A percentile compares a stretch with the other conserved stretches of the same genome.
Evolutionary conservation across 495 filamentous ascomycete species (phyloP).

Genomic region (Lophium mytilinum): DNA sequence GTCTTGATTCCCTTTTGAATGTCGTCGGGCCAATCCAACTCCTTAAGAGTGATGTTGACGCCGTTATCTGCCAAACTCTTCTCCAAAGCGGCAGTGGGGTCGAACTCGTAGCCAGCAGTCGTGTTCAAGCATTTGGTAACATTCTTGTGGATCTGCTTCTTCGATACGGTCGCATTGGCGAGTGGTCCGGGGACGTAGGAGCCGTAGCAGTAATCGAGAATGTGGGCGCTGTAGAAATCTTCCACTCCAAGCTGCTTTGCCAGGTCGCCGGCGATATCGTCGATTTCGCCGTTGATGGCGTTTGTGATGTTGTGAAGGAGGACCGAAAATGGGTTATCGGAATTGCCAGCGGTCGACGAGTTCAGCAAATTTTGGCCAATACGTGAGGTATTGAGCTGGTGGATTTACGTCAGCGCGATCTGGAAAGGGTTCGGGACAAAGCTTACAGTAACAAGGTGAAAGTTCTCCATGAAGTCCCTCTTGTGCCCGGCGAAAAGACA

Average conservation of each 20-base stretch:
- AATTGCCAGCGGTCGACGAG: constrained; percentile 7
- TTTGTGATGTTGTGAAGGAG: constrained; percentile 29
- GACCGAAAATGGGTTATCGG: constrained; percentile 16
- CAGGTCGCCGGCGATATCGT: constrained; percentile 41
- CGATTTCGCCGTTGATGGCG: constrained; percentile 31
- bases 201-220: constrained; percentile 64
- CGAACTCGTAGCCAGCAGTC: constrained; percentile 48
- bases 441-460: constrained; percentile 58
- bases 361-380: constrained; percentile 47
- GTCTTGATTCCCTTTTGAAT: constrained; percentile 53
- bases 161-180: constrained; percentile 38
- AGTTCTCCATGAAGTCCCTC: constrained; percentile 51
- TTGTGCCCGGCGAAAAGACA: constrained; percentile 63
- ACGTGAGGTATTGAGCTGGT: constrained; percentile 55
- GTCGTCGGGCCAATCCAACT: constrained; percentile 54
- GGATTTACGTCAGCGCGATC: not conserved
- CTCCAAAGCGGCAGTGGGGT: constrained; percentile 51
- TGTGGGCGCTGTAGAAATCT: constrained; percentile 68
- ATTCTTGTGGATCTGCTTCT: constrained; percentile 38
- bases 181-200: constrained; percentile 43
- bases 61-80: constrained; percentile 37
- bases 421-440: constrained; percentile 1
- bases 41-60: constrained; percentile 46
- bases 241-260: constrained; percentile 46
- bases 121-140: constrained; percentile 54